Conservation (phyloP, 192 early-diverging fungal genomes). For the Coemansia sp. region DNA sequence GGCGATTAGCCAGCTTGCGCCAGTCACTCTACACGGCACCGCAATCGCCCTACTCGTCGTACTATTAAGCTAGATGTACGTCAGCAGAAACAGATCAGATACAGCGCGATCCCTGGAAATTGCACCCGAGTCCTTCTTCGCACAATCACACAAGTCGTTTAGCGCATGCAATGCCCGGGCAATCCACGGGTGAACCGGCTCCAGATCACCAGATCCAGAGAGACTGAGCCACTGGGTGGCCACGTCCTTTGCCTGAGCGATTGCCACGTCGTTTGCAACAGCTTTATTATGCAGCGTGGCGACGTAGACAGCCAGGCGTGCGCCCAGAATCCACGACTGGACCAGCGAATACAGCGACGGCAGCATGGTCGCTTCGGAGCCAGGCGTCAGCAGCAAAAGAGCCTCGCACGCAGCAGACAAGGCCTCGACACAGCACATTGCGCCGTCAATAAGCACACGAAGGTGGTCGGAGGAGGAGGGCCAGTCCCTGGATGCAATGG, state of each 20-base stretch:
- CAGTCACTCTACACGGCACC: conserved; percentile 18
- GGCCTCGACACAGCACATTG: conserved; percentile 32
- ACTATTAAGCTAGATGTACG: conserved; percentile 10
- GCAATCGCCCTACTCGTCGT: neutral
- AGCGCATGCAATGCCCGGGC: conserved; percentile 18
- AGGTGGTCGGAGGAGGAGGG: no score
- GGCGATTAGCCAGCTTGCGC: no score
- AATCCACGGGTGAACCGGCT: conserved; percentile 44
- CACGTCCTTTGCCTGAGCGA: conserved; percentile 11
- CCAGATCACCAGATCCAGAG: no score
- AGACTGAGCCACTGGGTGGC: conserved; percentile 15
- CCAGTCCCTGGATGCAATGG: no score
- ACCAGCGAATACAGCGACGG: conserved; percentile 32
- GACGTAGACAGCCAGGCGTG: conserved; percentile 36
- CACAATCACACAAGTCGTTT: neutral
- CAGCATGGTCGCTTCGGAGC: conserved; percentile 20
- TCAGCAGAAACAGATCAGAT: conserved; percentile 33
- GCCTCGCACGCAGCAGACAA: conserved; percentile 15
- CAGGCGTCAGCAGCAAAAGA: no score
- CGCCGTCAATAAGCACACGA: conserved; percentile 1
- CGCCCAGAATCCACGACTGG: conserved; percentile 51
- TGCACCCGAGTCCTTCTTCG: neutral
- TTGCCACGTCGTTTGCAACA: no score
- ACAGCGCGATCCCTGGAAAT: conserved; percentile 22
- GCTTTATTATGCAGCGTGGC: no score